These are phyloP conservation scores for Aristolochia contorta DNA, from an alignment of 164 flowering plant genomes.

Conservation along the genomic window DNA sequence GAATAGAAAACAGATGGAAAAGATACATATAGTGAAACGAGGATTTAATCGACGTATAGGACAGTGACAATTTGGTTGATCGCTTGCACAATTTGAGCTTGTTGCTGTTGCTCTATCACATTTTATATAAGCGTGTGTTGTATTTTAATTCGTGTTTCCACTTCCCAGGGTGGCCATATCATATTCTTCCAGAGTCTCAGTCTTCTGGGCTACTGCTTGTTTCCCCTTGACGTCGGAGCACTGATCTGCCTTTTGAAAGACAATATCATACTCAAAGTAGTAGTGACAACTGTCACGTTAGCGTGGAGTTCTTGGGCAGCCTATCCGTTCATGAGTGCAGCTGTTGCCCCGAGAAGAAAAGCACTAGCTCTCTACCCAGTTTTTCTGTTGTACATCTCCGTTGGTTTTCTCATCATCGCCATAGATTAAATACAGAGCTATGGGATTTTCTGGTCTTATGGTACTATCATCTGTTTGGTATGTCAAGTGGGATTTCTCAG, in stretches of 20 bases:
- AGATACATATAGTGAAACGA: too few relatives aligned
- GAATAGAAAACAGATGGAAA: too few relatives aligned
- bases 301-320: constrained; percentile 99
- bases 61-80: too few relatives aligned
- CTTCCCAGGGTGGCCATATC: constrained; percentile 83
- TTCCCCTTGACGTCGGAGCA: constrained; percentile 87
- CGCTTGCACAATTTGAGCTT: too few relatives aligned
- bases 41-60: too few relatives aligned
- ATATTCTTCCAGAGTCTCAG: constrained; percentile 96
- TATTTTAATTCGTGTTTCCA: not conserved
- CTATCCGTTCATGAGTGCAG: constrained; percentile 97
- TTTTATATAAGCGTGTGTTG: not conserved
- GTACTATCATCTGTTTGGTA: too few relatives aligned
- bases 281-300: constrained; percentile 74
- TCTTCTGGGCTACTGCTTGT: constrained; percentile 89
- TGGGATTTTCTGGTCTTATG: too few relatives aligned
- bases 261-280: constrained; percentile 60
- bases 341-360: constrained; percentile 93
- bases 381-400: constrained; percentile 91
- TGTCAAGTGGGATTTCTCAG: too few relatives aligned
- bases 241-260: constrained; percentile 77
- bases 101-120: too few relatives aligned
- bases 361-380: constrained; percentile 98
- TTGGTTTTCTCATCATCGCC: constrained; percentile 94
- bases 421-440: constrained; percentile 36